Conservation (phyloP, 2,329 filamentous ascomycete genomes). For the Fusarium protoensiforme region DNA sequence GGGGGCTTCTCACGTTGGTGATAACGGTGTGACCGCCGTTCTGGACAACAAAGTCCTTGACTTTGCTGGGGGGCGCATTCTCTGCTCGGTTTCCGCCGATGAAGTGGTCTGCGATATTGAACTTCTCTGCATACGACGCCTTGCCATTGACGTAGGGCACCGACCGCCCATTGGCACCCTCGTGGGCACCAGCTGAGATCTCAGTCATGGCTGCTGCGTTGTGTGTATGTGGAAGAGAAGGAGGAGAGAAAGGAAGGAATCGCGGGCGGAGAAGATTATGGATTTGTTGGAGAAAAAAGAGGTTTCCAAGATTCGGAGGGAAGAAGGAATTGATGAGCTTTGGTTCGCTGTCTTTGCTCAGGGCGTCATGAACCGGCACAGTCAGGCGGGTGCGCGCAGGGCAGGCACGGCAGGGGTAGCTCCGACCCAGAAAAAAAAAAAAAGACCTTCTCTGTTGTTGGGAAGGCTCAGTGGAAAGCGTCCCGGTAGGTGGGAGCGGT, state of each 20-base stretch:
- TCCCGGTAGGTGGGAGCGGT: constrained; percentile 15
- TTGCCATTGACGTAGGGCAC: constrained; percentile 67
- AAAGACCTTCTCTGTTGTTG: constrained; percentile 29
- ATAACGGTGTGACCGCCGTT: constrained; percentile 98
- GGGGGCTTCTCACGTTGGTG: constrained; percentile 79
- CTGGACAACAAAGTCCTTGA: constrained; percentile 94
- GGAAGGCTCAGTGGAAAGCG: constrained; percentile 23
- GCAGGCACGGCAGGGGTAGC: constrained; percentile 40
- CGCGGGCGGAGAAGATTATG: constrained; percentile 19
- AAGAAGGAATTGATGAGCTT: constrained; percentile 28
- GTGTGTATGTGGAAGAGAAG: constrained; percentile 38
- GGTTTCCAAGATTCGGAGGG: constrained; percentile 10
- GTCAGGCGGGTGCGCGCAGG: constrained; percentile 30
- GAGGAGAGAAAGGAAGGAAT: constrained; percentile 9
- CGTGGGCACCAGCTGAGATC: constrained; percentile 52
- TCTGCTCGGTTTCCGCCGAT: constrained; percentile 92
- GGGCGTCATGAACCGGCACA: constrained; percentile 43
- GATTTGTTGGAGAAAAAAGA: constrained; percentile 25
- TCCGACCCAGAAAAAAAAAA: constrained; percentile 40
- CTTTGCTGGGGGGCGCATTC: constrained; percentile 82
- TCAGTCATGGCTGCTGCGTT: constrained; percentile 59
- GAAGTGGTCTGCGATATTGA: constrained; percentile 90
- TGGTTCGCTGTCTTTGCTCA: constrained; percentile 34
- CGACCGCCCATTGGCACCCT: constrained; percentile 58
- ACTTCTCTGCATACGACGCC: constrained; percentile 80